Evolutionary conservation across 805 yeast species (phyloP), one percentile per base, ranked within the genome.

Genomic region (Candida schatavii): DNA sequence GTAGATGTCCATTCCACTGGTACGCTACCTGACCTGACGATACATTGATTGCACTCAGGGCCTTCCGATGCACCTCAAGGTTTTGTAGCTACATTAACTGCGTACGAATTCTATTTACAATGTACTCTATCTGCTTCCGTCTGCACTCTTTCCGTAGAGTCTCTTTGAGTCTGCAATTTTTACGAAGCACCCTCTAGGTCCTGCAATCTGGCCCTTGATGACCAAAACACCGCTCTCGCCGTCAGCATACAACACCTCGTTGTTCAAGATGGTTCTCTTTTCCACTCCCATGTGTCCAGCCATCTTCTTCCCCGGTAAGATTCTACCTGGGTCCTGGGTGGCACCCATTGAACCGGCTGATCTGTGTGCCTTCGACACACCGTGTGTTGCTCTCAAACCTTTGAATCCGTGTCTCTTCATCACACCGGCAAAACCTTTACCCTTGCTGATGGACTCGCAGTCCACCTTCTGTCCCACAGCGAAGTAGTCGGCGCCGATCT

Each of bases 381-480:
- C 99, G 64, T 93, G 99, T 1, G 97, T 75, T 5, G 97, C 97
- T 33, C 80, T 78, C 63, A 86, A 78, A 75, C 99, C 99, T 35
- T 70, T 71, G 68, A 91, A 93, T 10, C 88, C 86, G 73, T 85
- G 85, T 67, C 96, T 82, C 64, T 91, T 91, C 97, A 93, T 93
- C 19, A 91, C 98, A 80, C 99, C 99, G 18, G 90, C 88, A 62
- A 88, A 88, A 9, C 99, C 99, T 66, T 93, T 93, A 66, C 99
- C 99, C 62, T 88, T 91, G 40, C 90, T 74, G 15, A 75, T 74
- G 13, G 90, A 85, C 59, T 80, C 76, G 40, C 88, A 69, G 60
- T 93, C 99, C 21, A 93, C 90, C 45, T 69, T 77, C 62, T 88
- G 93, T 23, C 97, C 98, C 14, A 69, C 72, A 43, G 80, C 76